phyloP scores from a whole-genome alignment of 2,329 filamentous ascomycete species.

The Sporothrix schenckii region DNA sequence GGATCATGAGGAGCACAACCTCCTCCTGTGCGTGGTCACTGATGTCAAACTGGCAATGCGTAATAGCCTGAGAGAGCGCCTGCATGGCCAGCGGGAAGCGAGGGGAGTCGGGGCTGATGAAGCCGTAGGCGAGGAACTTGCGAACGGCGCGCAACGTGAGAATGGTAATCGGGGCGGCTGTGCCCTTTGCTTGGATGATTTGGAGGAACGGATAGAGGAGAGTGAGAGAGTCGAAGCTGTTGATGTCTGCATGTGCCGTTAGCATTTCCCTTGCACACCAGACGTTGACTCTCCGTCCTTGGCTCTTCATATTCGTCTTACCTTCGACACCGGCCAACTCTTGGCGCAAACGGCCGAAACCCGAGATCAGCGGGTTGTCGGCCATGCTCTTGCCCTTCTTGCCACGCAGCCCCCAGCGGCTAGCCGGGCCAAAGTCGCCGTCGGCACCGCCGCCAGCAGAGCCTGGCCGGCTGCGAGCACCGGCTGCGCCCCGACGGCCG shows the following conservation, averaged over 20 bases:
- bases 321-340: conserved; percentile 85
- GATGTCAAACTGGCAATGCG: conserved; percentile 95
- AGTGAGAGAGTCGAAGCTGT: conserved; percentile 82
- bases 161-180: conserved; percentile 93
- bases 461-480: conserved; percentile 51
- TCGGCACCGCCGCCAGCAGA: conserved; percentile 46
- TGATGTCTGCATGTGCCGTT: conserved; percentile 66
- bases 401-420: conserved; percentile 88
- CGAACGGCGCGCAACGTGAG: conserved; percentile 90
- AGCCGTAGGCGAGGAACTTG: conserved; percentile 94
- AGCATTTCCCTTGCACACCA: conserved; percentile 33
- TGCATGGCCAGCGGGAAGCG: conserved; percentile 91
- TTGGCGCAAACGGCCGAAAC: conserved; percentile 84
- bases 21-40: conserved; percentile 94
- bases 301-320: conserved; percentile 43
- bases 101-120: conserved; percentile 82
- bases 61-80: conserved; percentile 88
- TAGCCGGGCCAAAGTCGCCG: conserved; percentile 64
- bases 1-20: conserved; percentile 88
- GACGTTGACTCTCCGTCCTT: not conserved
- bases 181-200: conserved; percentile 94
- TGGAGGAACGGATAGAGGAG: conserved; percentile 93
- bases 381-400: conserved; percentile 98
- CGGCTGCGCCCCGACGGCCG: conserved; percentile 16
- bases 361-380: conserved; percentile 94